Percentiles rank a stretch among this genome's conserved stretches.
Conservation (phyloP, 2,329 filamentous ascomycete species). For the Zymoseptoria passerinii region DNA sequence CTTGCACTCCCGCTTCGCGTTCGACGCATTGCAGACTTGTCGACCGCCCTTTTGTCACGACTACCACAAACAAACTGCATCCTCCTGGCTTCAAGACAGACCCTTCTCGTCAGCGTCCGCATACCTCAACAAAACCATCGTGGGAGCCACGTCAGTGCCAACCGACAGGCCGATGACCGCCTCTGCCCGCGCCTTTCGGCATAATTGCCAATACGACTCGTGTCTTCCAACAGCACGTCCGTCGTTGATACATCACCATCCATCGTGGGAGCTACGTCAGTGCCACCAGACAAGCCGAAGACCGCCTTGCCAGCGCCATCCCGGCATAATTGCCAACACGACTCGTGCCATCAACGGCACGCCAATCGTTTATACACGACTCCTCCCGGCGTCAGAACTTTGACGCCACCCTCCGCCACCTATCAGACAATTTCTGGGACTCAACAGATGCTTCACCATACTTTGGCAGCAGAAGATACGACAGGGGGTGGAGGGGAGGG, state of each 20-base stretch:
- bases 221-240: not conserved
- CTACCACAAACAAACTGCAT: not conserved
- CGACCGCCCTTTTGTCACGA: not conserved
- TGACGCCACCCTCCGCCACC: not conserved
- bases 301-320: not conserved
- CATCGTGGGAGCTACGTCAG: no score
- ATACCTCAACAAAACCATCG: not conserved
- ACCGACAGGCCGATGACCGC: not conserved
- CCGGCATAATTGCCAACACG: not conserved
- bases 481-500: not conserved
- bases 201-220: not conserved
- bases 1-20: not conserved
- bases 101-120: not conserved
- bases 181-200: not conserved
- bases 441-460: not conserved
- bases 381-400: not conserved
- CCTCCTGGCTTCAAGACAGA: not conserved
- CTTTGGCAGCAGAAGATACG: not conserved
- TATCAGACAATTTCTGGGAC: not conserved
- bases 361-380: not conserved
- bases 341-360: conserved; percentile 19
- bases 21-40: not conserved
- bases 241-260: not conserved
- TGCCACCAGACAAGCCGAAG: not conserved
- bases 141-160: not conserved